Evolutionary conservation across 257 asterid genomes (phyloP).

Genomic region (Forsythia viridissima): DNA sequence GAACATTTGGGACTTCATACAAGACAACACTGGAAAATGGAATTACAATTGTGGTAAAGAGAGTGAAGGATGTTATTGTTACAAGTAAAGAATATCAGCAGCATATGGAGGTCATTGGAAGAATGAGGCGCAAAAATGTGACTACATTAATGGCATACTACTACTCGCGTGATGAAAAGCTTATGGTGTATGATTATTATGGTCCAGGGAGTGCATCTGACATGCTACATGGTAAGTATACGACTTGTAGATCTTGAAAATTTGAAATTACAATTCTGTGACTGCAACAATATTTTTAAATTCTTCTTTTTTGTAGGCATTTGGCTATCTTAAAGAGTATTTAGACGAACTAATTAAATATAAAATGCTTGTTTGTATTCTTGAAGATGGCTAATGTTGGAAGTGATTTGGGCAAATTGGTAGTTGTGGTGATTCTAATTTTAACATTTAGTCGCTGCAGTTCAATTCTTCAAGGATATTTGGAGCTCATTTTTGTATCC

Average conservation of each 20-base stretch:
- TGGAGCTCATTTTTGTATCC: not conserved
- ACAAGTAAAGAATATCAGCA: conserved; percentile 29
- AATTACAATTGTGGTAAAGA: conserved; percentile 28
- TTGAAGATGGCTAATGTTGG: not conserved
- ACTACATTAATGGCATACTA: conserved; percentile 26
- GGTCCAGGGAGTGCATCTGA: conserved; percentile 26
- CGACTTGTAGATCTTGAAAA: not conserved
- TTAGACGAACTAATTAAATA: not conserved
- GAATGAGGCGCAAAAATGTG: conserved; percentile 23
- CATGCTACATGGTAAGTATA: conserved; percentile 31
- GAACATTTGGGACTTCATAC: conserved; percentile 32
- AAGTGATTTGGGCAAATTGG: too few species aligned
- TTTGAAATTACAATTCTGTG: not conserved
- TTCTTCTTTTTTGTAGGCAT: not conserved
- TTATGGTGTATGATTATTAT: conserved; percentile 29
- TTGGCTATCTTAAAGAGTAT: not conserved
- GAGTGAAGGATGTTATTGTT: conserved; percentile 25
- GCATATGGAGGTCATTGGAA: conserved; percentile 32
- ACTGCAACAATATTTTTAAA: not conserved
- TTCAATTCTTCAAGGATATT: not conserved
- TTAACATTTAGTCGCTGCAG: too few species aligned
- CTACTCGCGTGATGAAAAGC: conserved; percentile 33
- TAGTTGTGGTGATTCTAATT: not conserved
- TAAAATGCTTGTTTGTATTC: not conserved
- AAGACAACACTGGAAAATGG: conserved; percentile 27